Percentiles rank a stretch among this genome's conserved stretches.
Evolutionary conservation across 331 rosid species (phyloP).

Genomic region (Arachis monticola): DNA sequence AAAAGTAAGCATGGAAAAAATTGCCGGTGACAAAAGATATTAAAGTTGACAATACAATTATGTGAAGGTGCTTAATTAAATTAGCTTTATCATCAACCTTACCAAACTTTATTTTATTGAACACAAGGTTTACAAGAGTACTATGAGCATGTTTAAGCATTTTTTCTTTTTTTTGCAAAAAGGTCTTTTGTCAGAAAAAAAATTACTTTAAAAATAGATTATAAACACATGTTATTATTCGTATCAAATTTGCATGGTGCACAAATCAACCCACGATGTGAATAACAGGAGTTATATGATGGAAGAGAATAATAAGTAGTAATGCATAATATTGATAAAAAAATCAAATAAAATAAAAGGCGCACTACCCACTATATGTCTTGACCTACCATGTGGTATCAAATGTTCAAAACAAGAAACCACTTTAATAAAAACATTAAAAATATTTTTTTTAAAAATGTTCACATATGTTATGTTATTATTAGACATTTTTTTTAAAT

Average conservation of each 20-base stretch:
- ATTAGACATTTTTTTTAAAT: no score
- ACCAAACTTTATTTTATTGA: neutral
- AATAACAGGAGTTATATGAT: no score
- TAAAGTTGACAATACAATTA: constrained; percentile 26
- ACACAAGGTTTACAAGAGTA: constrained; percentile 10
- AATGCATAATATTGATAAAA: neutral
- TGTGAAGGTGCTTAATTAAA: constrained; percentile 10
- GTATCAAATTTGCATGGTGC: neutral
- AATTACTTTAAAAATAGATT: neutral
- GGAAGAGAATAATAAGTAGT: neutral
- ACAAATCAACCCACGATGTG: neutral
- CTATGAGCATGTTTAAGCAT: neutral
- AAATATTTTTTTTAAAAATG: no score
- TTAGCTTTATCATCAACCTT: constrained; percentile 24
- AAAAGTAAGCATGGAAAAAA: constrained; percentile 2
- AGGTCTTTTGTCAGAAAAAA: no score
- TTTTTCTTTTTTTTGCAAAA: neutral
- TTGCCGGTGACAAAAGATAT: neutral
- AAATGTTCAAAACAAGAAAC: neutral
- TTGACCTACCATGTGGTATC: constrained; percentile 2
- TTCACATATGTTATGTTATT: no score
- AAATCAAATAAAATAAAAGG: no score
- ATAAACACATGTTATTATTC: neutral
- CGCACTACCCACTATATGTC: no score
- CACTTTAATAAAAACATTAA: no score